Percentiles rank a stretch among this genome's conserved stretches.
phyloP scores from a whole-genome alignment of 208 protist genomes.

The Borovskyia barvae region DNA sequence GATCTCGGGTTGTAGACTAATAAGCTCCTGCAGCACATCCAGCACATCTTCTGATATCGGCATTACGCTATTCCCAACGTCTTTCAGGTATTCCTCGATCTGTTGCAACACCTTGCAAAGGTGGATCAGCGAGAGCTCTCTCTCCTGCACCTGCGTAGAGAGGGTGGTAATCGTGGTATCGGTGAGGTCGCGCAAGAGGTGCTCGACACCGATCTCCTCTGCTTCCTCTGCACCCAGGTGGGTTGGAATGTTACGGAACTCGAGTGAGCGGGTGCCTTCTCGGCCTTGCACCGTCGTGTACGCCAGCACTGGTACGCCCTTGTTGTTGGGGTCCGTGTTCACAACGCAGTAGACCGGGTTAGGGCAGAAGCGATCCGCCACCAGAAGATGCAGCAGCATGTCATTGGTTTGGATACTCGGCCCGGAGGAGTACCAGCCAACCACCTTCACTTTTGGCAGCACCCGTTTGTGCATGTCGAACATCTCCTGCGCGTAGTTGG shows the following conservation, averaged over 20 bases:
- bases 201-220: constrained; percentile 99
- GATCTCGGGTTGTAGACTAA: constrained; percentile 85
- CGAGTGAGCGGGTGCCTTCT: constrained; percentile 70
- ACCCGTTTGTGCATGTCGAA: constrained; percentile 99
- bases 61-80: constrained; percentile 70
- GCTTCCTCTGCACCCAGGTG: constrained; percentile 96
- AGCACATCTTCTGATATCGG: constrained; percentile 86
- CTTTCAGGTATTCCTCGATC: constrained; percentile 91
- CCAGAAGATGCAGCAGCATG: constrained; percentile 97
- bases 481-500: constrained; percentile 96
- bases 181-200: constrained; percentile 98
- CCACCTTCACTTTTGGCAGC: constrained; percentile 96
- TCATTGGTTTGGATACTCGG: constrained; percentile 95
- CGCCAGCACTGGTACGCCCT: constrained; percentile 85
- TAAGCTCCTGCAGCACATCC: constrained; percentile 85
- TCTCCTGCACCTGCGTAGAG: constrained; percentile 92
- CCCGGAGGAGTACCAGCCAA: constrained; percentile 99
- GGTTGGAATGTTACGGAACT: constrained; percentile 91
- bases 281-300: constrained; percentile 89
- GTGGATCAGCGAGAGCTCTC: constrained; percentile 92
- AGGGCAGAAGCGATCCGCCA: constrained; percentile 89
- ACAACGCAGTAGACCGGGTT: constrained; percentile 93
- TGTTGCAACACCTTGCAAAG: constrained; percentile 86
- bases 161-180: constrained; percentile 96
- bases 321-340: constrained; percentile 87